Percentiles rank a stretch among this genome's conserved stretches.
Evolutionary conservation across 2,329 filamentous ascomycete genomes (phyloP).

Genomic region (Hypomyces rosellus): DNA sequence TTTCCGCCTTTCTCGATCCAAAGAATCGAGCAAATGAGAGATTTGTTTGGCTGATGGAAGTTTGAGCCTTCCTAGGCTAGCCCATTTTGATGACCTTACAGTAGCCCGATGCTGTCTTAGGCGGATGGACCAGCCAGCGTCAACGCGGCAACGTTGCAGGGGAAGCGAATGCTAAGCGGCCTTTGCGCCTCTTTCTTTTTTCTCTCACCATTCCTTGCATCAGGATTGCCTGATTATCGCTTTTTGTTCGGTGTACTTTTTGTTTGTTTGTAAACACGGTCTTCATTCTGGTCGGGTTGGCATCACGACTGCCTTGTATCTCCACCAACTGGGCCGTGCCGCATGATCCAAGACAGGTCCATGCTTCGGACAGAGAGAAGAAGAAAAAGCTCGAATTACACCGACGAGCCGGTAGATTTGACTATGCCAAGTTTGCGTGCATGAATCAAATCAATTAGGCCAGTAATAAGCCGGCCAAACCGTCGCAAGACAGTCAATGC

Average conservation of each 20-base stretch:
- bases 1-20: no score
- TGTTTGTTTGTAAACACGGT: background rate
- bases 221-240: background rate
- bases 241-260: background rate
- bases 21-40: no score
- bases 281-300: background rate
- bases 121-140: background rate
- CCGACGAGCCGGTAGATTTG: background rate
- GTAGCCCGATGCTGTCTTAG: background rate
- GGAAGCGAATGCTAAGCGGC: background rate
- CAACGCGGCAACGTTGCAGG: background rate
- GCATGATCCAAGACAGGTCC: background rate
- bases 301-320: background rate
- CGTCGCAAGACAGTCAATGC: background rate
- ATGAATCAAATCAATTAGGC: background rate
- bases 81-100: background rate
- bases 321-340: background rate
- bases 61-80: background rate
- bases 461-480: background rate
- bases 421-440: background rate
- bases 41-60: no score
- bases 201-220: background rate
- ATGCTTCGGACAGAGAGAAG: background rate
- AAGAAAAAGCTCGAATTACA: background rate
- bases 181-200: background rate